Evolutionary conservation across 2,329 filamentous ascomycete genomes (phyloP), one percentile per base, ranked within the genome.

Genomic region (Aureobasidium sp.): DNA sequence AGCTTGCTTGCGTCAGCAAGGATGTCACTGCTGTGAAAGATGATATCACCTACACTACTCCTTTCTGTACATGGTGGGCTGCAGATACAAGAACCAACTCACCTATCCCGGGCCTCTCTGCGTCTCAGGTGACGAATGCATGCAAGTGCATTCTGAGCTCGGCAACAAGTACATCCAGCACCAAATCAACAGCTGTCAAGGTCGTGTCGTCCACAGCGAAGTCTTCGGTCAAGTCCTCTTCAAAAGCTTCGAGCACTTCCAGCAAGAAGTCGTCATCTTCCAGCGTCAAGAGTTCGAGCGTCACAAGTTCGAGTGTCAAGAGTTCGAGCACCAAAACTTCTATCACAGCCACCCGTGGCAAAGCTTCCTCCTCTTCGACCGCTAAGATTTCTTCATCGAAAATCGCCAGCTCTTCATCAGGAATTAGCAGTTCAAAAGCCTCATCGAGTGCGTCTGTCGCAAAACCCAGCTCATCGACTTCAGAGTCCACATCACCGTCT

Each of bases 11-110:
- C 20, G 29, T 37, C 5, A 49, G 36, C 31, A n/a, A 36, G 9
- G 34, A 59, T 9, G 34, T 59, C 15, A 31, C 56, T 39, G 34
- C 56, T 25, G 56, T 59, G 4, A 8, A 59, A 22, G 34, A 59
- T 29, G 56, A 59, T 34, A 48, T 59, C 15, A 59, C 56, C 14
- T 27, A 59, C 34, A 17, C 42, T 15, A 49, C 9, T n/a, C 56
- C 56, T 29, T 59, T 59, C 56, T 59, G 56, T 6, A 59, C 41
- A 3, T 59, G 56, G 56, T 59, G 56, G 56, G 56, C 42, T 22
- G 22, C 34, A 39, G 56, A 37, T 25, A 17, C 56, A 12, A 39
- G 56, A 22, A 48, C 44, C 44, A 59, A 59, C 20, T 48, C 56
- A n/a, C 56, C 56, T 12, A 29, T 59, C 8, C 44, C 56, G 11